Conservation (phyloP, 257 asterid species). For the Paraleonurus japonicus region DNA sequence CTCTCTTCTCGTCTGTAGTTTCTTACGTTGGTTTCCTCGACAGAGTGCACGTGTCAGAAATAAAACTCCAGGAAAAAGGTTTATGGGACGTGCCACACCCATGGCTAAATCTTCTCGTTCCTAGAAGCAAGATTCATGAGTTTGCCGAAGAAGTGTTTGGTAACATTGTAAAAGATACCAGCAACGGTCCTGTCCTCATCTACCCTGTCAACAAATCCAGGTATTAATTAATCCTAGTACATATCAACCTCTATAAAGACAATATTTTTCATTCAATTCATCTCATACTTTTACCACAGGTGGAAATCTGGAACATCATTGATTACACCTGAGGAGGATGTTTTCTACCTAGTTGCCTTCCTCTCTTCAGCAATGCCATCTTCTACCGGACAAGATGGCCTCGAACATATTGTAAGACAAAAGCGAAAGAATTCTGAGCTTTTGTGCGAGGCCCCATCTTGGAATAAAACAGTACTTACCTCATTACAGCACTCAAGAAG, state of each 20-base stretch:
- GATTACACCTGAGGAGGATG: conserved; percentile 73
- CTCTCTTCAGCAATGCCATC: conserved; percentile 70
- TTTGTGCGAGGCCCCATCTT: conserved; percentile 45
- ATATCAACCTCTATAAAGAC: background rate
- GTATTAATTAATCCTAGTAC: conserved; percentile 36
- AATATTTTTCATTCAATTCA: background rate
- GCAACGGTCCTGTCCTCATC: conserved; percentile 86
- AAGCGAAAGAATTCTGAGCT: conserved; percentile 56
- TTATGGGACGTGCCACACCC: conserved; percentile 97
- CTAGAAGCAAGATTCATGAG: conserved; percentile 63
- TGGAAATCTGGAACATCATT: conserved; percentile 80
- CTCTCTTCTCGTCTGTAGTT: conserved; percentile 71
- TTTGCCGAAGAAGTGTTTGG: conserved; percentile 71
- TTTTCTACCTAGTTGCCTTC: conserved; percentile 77
- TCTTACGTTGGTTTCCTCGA: conserved; percentile 70
- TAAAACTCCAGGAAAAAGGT: conserved; percentile 64
- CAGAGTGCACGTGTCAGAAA: conserved; percentile 74
- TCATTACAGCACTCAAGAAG: conserved; percentile 61
- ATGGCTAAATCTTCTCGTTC: conserved; percentile 85
- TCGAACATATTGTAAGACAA: conserved; percentile 54
- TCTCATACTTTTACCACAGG: conserved; percentile 38
- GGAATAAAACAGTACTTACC: conserved; percentile 89
- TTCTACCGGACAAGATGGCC: conserved; percentile 65
- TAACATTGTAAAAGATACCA: conserved; percentile 66
- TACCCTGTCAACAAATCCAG: conserved; percentile 84